A percentile compares a stretch with the other conserved stretches of the same genome.
Conservation (phyloP, 2,329 filamentous ascomycete genomes). For the Phoma sp. region DNA sequence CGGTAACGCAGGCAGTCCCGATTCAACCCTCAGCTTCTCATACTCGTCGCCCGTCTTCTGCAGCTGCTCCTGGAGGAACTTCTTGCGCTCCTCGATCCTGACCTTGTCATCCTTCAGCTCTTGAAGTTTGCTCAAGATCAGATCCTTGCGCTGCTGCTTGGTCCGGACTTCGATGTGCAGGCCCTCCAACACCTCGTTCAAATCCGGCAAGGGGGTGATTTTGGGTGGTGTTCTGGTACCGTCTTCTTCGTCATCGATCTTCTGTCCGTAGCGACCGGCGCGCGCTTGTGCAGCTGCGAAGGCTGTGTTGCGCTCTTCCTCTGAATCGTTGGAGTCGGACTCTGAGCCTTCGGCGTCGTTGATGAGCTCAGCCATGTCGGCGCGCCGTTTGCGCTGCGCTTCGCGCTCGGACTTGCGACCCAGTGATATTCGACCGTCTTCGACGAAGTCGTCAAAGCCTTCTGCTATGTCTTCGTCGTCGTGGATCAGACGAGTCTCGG, state of each 20-base stretch:
- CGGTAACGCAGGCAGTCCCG: slow-evolving; percentile 50
- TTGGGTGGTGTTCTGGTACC: slow-evolving; percentile 70
- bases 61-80: slow-evolving; percentile 80
- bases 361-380: slow-evolving; percentile 85
- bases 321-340: slow-evolving; percentile 74
- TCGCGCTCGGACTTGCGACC: slow-evolving; percentile 81
- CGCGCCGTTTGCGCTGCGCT: slow-evolving; percentile 68
- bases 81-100: slow-evolving; percentile 73
- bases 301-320: slow-evolving; percentile 71
- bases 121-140: slow-evolving; percentile 69
- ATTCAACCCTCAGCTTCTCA: slow-evolving; percentile 62
- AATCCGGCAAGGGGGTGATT: slow-evolving; percentile 78
- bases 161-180: slow-evolving; percentile 67
- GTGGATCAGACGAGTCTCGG: slow-evolving; percentile 74
- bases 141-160: slow-evolving; percentile 67
- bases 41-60: slow-evolving; percentile 81
- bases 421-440: slow-evolving; percentile 80
- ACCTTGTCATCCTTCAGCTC: slow-evolving; percentile 72
- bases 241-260: slow-evolving; percentile 53
- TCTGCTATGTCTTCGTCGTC: slow-evolving; percentile 95
- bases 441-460: slow-evolving; percentile 90
- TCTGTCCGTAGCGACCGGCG: slow-evolving; percentile 78
- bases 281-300: slow-evolving; percentile 89
- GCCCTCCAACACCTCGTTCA: slow-evolving; percentile 71
- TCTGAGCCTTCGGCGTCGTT: slow-evolving; percentile 76